Evolutionary conservation across 352 stramenopile genomes (phyloP), one percentile per base, ranked within the genome.

Genomic region (Globisporangium viniferum): DNA sequence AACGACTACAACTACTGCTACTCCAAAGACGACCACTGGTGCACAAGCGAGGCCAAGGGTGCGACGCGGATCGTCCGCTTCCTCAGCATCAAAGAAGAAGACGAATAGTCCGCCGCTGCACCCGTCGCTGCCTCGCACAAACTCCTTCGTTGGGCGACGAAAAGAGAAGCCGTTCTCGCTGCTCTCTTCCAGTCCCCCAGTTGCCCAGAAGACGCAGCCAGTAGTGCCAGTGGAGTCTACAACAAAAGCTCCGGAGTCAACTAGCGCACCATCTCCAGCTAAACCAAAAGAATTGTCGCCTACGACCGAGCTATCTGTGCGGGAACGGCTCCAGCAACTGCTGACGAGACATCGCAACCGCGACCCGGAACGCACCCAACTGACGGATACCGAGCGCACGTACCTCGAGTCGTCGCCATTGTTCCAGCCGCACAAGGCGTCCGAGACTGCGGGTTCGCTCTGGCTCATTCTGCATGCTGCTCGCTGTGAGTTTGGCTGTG

Each of bases 381-480:
- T 91, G 29, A 81, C 76, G n/a, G 76, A 76, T 12, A 70, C 73
- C 18, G 83, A 91, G 57, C 68, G 75, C 36, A 72, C 76, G 53
- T 87, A 84, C 64, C 60, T 91, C n/a, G 76, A 82, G 53, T 48
- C 77, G 33, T 88, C 82, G 53, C 73, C 82, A 36, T 67, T 91
- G 55, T 90, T 93, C 70, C 71, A 73, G 3, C 56, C 73, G 4
- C 68, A 74, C 0, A 90, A 88, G 62, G 80, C 78, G 5, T 66
- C 73, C 1, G 81, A 91, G 66, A 91, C 83, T 1, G 85, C 81
- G 0, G 85, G 85, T 1, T 93, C 85, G 8, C 64, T 93, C 33
- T 93, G 85, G 85, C 66, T 93, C 31, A 72, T 93, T 46, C 62
- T 93, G 54, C 83, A 93, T 36, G 63, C 76, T 7, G 73, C 73